Conservation (phyloP, 2,329 filamentous ascomycete species). For the Diplodia corticola region DNA sequence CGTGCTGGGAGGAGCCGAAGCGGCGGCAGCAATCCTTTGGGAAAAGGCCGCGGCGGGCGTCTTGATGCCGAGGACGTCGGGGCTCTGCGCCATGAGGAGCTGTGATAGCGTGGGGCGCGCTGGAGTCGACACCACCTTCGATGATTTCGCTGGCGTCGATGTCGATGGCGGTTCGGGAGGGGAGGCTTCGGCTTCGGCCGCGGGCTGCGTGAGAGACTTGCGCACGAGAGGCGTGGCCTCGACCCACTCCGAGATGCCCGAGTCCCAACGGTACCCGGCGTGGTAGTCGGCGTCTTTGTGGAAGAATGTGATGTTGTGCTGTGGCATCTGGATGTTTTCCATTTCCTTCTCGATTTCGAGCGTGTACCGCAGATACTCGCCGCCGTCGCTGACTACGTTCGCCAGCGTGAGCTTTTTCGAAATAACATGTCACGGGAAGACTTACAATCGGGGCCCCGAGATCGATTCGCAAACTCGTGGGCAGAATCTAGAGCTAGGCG, state of each 20-base stretch:
- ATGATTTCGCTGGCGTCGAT: neutral
- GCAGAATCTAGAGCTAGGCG: constrained; percentile 40
- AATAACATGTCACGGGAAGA: too few relatives aligned
- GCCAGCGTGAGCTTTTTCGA: too few relatives aligned
- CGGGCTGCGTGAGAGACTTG: too few relatives aligned
- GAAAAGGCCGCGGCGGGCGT: neutral
- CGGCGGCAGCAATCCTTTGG: neutral
- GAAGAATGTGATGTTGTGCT: neutral
- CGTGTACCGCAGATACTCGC: neutral
- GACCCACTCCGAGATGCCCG: constrained; percentile 50
- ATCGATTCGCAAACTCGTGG: constrained; percentile 39
- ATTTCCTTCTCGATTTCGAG: neutral
- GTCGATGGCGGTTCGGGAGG: neutral
- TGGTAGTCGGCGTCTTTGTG: neutral
- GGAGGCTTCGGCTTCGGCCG: neutral
- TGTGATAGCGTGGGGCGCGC: constrained; percentile 1
- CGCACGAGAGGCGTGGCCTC: constrained; percentile 37
- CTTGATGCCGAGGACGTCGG: neutral
- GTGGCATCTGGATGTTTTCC: constrained; percentile 6
- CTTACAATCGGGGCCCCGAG: neutral
- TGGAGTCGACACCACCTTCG: neutral
- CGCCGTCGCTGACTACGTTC: neutral
- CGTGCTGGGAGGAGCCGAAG: neutral
- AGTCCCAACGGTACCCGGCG: constrained; percentile 45
- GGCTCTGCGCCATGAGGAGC: neutral